Percentiles rank a stretch among this genome's conserved stretches.
These are phyloP conservation scores for Penicillium macrosclerotiorum DNA, from an alignment of 495 filamentous ascomycete species.

Conservation along the genomic window DNA sequence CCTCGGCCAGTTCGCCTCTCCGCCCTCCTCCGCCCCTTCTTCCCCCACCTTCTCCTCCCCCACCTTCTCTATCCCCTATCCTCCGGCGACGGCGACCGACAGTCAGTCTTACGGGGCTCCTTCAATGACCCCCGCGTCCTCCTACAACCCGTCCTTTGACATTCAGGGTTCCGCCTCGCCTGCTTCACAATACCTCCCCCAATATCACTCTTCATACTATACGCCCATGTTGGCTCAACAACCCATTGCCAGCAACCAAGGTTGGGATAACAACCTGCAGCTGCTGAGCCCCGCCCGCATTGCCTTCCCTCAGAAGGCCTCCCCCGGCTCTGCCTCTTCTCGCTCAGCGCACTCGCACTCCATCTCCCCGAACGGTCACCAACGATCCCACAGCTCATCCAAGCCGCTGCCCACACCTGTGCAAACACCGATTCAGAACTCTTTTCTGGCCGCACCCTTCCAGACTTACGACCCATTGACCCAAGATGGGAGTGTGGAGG, in stretches of 20 bases:
- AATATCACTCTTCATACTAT: constrained; percentile 37
- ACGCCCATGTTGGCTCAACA: constrained; percentile 47
- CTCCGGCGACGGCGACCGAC: constrained; percentile 32
- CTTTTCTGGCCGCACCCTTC: constrained; percentile 43
- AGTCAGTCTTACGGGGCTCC: constrained; percentile 41
- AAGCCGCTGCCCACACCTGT: constrained; percentile 51
- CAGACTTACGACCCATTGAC: constrained; percentile 45
- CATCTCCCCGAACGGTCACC: constrained; percentile 25
- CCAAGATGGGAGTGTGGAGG: constrained; percentile 42
- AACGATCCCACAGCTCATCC: constrained; percentile 29
- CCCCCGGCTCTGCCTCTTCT: constrained; percentile 31
- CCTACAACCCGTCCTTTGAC: constrained; percentile 44
- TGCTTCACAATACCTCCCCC: constrained; percentile 28
- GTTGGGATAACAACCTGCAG: constrained; percentile 43
- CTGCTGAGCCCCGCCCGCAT: constrained; percentile 39
- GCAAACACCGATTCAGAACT: constrained; percentile 44
- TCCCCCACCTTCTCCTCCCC: constrained; percentile 44
- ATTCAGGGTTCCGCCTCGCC: constrained; percentile 35
- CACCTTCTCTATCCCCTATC: constrained; percentile 37
- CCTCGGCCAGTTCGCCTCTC: constrained; percentile 35
- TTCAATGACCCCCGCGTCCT: constrained; percentile 47
- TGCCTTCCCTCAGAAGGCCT: constrained; percentile 37
- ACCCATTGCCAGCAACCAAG: constrained; percentile 35
- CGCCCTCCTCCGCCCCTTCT: constrained; percentile 41
- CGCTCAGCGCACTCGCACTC: constrained; percentile 26